A percentile compares a stretch with the other conserved stretches of the same genome.
phyloP scores from a whole-genome alignment of 495 filamentous ascomycete species.

The Neurospora sp. region DNA sequence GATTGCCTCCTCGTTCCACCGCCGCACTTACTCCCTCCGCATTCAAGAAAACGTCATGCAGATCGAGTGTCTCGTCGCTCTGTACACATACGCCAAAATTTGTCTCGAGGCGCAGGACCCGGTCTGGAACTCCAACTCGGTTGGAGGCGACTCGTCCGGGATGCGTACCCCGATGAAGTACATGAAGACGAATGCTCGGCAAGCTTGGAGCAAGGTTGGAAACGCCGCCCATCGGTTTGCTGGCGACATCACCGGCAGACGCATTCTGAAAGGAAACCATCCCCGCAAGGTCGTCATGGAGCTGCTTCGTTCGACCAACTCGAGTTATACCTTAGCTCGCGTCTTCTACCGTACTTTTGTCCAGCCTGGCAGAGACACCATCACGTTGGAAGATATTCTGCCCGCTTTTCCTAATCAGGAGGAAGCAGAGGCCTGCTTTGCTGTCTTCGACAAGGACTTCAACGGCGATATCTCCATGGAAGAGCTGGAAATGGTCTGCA shows the following conservation, averaged over 20 bases:
- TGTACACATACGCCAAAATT: constrained; percentile 72
- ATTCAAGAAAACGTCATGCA: constrained; percentile 86
- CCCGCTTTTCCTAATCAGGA: constrained; percentile 75
- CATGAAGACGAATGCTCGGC: constrained; percentile 59
- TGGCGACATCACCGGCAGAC: constrained; percentile 85
- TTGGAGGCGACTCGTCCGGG: constrained; percentile 37
- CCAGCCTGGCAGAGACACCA: constrained; percentile 59
- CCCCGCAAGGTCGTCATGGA: constrained; percentile 78
- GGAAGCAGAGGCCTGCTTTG: constrained; percentile 84
- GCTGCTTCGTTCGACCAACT: constrained; percentile 58
- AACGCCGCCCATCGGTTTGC: constrained; percentile 81
- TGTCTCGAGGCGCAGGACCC: constrained; percentile 64
- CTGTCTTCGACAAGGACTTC: constrained; percentile 92
- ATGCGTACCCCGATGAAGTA: constrained; percentile 61
- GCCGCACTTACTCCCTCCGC: constrained; percentile 80
- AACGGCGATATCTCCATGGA: constrained; percentile 97
- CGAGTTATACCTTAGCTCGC: constrained; percentile 79
- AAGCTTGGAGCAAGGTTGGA: constrained; percentile 70
- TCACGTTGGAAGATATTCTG: constrained; percentile 66
- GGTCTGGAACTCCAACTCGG: constrained; percentile 30
- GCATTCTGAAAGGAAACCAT: constrained; percentile 63
- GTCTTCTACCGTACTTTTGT: constrained; percentile 89
- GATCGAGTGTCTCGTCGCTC: constrained; percentile 34
- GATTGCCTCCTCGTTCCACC: constrained; percentile 88
- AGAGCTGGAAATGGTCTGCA: constrained; percentile 85